These are phyloP conservation scores for Astraeus odoratus DNA, from an alignment of 768 basidiomycete genomes.

Conservation along the genomic window DNA sequence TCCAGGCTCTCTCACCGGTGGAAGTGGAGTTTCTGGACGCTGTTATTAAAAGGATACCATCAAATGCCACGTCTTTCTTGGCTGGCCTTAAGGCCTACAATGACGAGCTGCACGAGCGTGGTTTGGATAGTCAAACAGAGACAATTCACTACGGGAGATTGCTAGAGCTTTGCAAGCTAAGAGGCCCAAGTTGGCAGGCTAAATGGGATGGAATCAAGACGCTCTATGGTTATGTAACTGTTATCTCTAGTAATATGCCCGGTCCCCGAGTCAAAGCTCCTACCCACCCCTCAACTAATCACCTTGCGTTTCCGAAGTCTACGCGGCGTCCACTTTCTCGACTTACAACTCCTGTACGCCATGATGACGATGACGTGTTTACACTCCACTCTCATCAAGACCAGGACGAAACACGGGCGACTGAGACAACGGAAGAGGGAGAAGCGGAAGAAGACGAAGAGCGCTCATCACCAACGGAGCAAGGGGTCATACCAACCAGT, in stretches of 20 bases:
- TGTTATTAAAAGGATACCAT: constrained; percentile 62
- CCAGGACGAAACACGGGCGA: constrained; percentile 20
- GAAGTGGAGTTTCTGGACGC: constrained; percentile 72
- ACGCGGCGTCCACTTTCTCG: constrained; percentile 20
- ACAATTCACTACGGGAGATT: constrained; percentile 78
- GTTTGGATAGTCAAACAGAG: constrained; percentile 70
- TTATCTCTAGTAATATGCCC: constrained; percentile 7
- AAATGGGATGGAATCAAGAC: constrained; percentile 73
- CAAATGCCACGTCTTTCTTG: constrained; percentile 67
- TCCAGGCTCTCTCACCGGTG: constrained; percentile 40
- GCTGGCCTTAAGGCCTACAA: constrained; percentile 84
- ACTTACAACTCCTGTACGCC: constrained; percentile 22
- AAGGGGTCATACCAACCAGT: constrained; percentile 14
- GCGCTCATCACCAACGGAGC: constrained; percentile 15
- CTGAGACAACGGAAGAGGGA: constrained; percentile 16
- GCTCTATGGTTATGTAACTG: constrained; percentile 37
- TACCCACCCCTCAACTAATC: constrained; percentile 12
- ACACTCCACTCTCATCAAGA: constrained; percentile 39
- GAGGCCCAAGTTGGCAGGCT: constrained; percentile 72
- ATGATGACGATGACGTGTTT: constrained; percentile 35
- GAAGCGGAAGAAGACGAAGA: too few relatives aligned
- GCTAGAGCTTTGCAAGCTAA: constrained; percentile 75
- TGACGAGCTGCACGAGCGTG: constrained; percentile 65
- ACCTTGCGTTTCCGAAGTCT: constrained; percentile 12
- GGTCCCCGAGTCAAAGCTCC: constrained; percentile 11